Conservation (phyloP, 768 basidiomycete species). For the Hypholoma sublateritium region DNA sequence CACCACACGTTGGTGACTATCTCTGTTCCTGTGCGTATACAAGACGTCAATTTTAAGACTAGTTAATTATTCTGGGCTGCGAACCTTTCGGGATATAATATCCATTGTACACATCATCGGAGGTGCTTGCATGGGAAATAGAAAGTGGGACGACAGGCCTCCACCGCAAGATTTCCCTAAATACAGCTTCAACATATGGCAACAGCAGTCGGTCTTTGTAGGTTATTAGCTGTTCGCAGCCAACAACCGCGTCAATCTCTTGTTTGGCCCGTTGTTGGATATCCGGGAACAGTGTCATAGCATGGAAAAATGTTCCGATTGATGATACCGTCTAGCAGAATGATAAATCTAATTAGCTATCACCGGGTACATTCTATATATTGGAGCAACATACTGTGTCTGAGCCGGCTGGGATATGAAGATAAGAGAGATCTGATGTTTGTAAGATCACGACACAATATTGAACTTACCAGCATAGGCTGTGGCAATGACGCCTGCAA, state of each 20-base stretch:
- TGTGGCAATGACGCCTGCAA: not conserved
- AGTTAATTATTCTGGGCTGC: not conserved
- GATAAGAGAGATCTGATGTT: not conserved
- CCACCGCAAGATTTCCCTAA: slow-evolving; percentile 1
- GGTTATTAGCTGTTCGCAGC: not conserved
- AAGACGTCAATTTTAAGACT: not conserved
- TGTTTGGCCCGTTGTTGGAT: not conserved
- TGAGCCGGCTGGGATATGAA: not conserved
- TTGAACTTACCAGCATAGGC: not conserved
- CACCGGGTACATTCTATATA: not conserved
- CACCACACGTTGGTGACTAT: not conserved
- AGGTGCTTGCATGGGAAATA: not conserved
- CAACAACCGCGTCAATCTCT: not conserved
- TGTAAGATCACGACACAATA: not conserved
- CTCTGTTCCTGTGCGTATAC: not conserved
- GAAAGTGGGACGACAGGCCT: not conserved
- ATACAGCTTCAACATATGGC: not conserved
- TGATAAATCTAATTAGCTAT: no score
- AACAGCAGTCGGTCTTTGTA: not conserved
- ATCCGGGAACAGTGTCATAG: slow-evolving; percentile 1
- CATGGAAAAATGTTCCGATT: not conserved
- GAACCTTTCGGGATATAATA: not conserved
- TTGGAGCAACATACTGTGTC: not conserved
- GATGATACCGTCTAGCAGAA: not conserved
- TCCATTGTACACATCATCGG: slow-evolving; percentile 3